Base-by-base conservation (phyloP, 805 yeast genomes). In the Debaryomyces prosopidis region DNA sequence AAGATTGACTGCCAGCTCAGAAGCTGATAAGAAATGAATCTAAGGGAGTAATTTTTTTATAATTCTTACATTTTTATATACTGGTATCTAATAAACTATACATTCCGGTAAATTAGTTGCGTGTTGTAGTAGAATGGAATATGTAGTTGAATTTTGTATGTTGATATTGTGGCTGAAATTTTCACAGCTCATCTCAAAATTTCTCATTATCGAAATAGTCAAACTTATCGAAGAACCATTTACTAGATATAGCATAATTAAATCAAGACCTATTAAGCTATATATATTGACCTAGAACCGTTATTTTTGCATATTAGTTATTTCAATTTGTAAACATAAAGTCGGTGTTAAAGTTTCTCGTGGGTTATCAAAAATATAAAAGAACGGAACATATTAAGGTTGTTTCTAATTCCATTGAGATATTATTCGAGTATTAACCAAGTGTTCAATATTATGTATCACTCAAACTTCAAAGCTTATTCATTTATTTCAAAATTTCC, bases 1-100 rank as follows among this genome's bases (percentile, higher is more conserved):
- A 39, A 82, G 87, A 63, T 76, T 88, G 58, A 83, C 89, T 39
- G 81, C 85, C 30, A 60, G 55, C 40, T 57, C 63, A 36, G 64
- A 57, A 40, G 52, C 56, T 26, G 62, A 58, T 11, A 59, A 51
- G 48, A 55, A 49, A 40, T 45, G 16, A 18, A 6, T 17, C 15
- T 18, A n/a, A 19, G 23, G 26, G 26, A 23, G 9, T 18, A 17
- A 17, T 18, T 14, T 11, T 34, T 17, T 17, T 17, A 34, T 34
- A 12, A 17, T 34, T 34, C 23, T 17, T 34, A 34, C 19, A 34
- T 17, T 18, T 34, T 34, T 34, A 34, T 34, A 34, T 34, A 18
- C 16, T 30, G 12, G 14, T n/a, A 12, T 30, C 11, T 30, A 30
- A 30, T 30, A 30, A n/a, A 30, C 33, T 30, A 5, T 14, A n/a